phyloP scores from a whole-genome alignment of 495 filamentous ascomycete species.

The Hypoxylon rickii region DNA sequence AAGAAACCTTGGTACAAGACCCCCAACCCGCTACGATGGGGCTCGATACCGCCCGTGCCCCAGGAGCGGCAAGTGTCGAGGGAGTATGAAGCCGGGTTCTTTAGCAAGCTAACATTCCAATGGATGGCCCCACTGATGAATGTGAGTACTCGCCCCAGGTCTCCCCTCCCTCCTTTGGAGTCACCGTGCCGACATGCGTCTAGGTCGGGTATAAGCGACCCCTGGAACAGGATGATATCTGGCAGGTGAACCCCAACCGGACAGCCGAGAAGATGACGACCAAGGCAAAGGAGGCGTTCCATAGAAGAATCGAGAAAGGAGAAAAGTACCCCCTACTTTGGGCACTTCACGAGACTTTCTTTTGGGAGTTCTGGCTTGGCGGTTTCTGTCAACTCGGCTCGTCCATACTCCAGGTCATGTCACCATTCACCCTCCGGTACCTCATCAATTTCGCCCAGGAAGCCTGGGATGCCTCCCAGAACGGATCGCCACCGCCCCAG shows the following conservation, averaged over 20 bases:
- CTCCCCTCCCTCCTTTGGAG: not conserved
- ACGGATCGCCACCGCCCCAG: constrained; percentile 56
- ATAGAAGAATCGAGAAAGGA: constrained; percentile 65
- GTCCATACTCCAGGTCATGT: constrained; percentile 72
- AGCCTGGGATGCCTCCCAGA: constrained; percentile 66
- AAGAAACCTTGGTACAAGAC: constrained; percentile 63
- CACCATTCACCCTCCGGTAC: constrained; percentile 73
- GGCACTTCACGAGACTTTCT: constrained; percentile 87
- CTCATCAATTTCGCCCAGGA: constrained; percentile 79
- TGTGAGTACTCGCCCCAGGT: constrained; percentile 44
- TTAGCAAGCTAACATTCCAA: constrained; percentile 64
- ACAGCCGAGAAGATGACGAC: constrained; percentile 67
- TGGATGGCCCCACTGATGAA: constrained; percentile 74
- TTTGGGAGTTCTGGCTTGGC: constrained; percentile 81
- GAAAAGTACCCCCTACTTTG: constrained; percentile 75
- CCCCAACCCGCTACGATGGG: constrained; percentile 67
- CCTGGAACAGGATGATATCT: constrained; percentile 83
- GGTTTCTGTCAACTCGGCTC: constrained; percentile 75
- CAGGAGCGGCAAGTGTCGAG: constrained; percentile 56
- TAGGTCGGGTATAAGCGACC: constrained; percentile 81
- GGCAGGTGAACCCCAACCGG: constrained; percentile 80
- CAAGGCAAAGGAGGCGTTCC: constrained; percentile 68
- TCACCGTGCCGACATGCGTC: constrained; percentile 5
- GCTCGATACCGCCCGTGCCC: constrained; percentile 62
- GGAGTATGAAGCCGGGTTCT: constrained; percentile 64